Conservation (phyloP, 805 yeast genomes). For the Kodamaea kaohsiungensis region DNA sequence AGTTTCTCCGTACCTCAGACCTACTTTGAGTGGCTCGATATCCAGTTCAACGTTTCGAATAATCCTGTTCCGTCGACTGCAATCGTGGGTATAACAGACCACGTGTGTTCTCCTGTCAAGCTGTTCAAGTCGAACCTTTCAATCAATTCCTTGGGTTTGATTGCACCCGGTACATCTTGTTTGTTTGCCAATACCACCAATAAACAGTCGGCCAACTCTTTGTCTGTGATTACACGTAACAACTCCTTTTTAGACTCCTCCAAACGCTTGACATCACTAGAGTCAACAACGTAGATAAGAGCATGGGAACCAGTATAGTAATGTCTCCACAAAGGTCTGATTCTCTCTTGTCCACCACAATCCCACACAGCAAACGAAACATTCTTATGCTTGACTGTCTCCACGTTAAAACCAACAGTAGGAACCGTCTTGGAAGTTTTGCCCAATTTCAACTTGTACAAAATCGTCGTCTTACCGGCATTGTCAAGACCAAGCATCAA, state of each 20-base stretch:
- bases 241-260: slow-evolving; percentile 79
- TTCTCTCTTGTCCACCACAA: slow-evolving; percentile 93
- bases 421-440: slow-evolving; percentile 80
- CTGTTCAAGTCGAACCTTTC: slow-evolving; percentile 64
- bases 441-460: slow-evolving; percentile 79
- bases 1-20: background rate
- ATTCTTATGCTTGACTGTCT: slow-evolving; percentile 78
- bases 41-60: slow-evolving; percentile 86
- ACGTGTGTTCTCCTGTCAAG: slow-evolving; percentile 63
- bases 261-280: slow-evolving; percentile 69
- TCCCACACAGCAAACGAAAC: slow-evolving; percentile 90
- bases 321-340: slow-evolving; percentile 93
- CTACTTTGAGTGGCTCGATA: slow-evolving; percentile 54
- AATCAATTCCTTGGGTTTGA: slow-evolving; percentile 79
- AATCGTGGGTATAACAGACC: slow-evolving; percentile 91
- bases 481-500: slow-evolving; percentile 91
- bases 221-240: slow-evolving; percentile 74
- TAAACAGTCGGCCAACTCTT: slow-evolving; percentile 78
- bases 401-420: slow-evolving; percentile 92
- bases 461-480: slow-evolving; percentile 90
- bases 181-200: slow-evolving; percentile 86
- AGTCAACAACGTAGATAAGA: slow-evolving; percentile 85
- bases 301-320: slow-evolving; percentile 94
- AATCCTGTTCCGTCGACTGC: slow-evolving; percentile 90
- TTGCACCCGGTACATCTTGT: slow-evolving; percentile 72